phyloP scores from a whole-genome alignment of 306 rosid species.

The Vigna trinervia region DNA sequence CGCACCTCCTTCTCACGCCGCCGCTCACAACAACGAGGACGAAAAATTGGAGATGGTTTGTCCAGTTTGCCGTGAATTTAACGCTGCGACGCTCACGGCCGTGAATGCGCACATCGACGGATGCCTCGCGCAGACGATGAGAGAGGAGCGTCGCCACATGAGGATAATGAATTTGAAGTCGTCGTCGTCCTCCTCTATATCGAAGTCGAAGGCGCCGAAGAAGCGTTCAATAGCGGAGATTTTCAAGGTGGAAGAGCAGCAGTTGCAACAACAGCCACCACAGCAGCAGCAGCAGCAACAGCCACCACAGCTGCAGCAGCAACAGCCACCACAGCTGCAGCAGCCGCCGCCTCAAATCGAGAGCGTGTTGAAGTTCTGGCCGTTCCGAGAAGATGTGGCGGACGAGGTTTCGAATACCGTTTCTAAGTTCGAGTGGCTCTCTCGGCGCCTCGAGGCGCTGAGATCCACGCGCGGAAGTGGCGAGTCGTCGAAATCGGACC shows the following conservation, averaged over 20 bases:
- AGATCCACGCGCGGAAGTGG: constrained; percentile 50
- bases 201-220: constrained; percentile 67
- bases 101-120: constrained; percentile 72
- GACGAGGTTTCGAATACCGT: constrained; percentile 64
- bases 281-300: not conserved
- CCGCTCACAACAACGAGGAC: not conserved
- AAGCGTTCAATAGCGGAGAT: constrained; percentile 91
- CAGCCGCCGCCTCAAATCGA: constrained; percentile 12
- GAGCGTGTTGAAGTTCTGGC: constrained; percentile 44
- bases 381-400: constrained; percentile 6
- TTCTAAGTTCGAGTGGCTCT: constrained; percentile 78
- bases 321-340: not conserved
- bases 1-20: not conserved
- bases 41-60: constrained; percentile 68
- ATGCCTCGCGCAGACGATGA: constrained; percentile 61
- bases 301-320: not conserved
- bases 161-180: constrained; percentile 48
- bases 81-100: constrained; percentile 62
- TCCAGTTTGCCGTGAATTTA: constrained; percentile 72
- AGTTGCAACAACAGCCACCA: not conserved
- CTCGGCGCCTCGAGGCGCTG: constrained; percentile 60
- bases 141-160: constrained; percentile 52
- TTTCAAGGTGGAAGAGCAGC: constrained; percentile 49
- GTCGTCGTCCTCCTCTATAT: not conserved
- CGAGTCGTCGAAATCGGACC: constrained; percentile 37